Evolutionary conservation across 371 early-diverging fungal species (phyloP).

Genomic region (Nematocida ausubeli): DNA sequence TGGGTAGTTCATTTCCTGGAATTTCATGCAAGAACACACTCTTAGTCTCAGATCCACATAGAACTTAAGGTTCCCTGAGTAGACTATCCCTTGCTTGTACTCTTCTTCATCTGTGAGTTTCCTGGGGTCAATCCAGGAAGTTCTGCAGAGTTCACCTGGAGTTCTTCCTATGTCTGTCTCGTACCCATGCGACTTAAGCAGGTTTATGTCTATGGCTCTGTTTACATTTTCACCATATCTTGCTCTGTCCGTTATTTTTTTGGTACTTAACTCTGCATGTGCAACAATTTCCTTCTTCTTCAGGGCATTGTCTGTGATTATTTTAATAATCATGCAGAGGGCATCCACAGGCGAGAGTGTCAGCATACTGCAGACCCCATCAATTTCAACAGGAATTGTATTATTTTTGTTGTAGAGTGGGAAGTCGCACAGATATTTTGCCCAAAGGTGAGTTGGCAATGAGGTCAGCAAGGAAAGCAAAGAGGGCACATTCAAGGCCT

Average conservation of each 20-base stretch:
- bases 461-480: conserved; percentile 46
- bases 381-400: conserved; percentile 23
- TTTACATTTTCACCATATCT: conserved; percentile 60
- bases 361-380: conserved; percentile 29
- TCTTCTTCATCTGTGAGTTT: conserved; percentile 55
- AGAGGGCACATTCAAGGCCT: conserved; percentile 48
- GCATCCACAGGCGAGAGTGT: conserved; percentile 59
- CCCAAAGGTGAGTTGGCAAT: conserved; percentile 47
- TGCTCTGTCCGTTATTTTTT: conserved; percentile 37
- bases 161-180: conserved; percentile 46
- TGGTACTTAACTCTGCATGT: conserved; percentile 39
- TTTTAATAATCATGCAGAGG: conserved; percentile 58
- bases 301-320: conserved; percentile 43
- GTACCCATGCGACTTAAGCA: conserved; percentile 41
- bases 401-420: conserved; percentile 54
- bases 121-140: conserved; percentile 54
- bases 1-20: conserved; percentile 64
- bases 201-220: conserved; percentile 43
- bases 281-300: conserved; percentile 49
- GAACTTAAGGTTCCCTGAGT: conserved; percentile 32
- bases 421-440: conserved; percentile 37
- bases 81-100: conserved; percentile 43
- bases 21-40: conserved; percentile 66
- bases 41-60: conserved; percentile 59
- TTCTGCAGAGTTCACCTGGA: conserved; percentile 16